phyloP scores from a whole-genome alignment of 805 yeast genomes.

The Sungouiozyma intestinalis region DNA sequence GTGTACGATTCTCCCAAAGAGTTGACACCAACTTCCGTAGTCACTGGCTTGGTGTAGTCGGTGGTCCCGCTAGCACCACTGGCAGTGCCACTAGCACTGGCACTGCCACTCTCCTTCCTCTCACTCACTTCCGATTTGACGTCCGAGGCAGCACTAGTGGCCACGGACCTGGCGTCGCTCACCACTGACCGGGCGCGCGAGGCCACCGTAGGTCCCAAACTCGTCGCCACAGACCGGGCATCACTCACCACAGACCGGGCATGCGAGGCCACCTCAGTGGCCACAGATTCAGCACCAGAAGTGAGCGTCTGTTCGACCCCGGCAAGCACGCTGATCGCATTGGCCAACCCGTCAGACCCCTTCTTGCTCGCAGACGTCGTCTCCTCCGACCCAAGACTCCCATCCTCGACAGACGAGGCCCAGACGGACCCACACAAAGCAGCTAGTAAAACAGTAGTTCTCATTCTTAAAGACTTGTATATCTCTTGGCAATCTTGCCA shows the following conservation, averaged over 20 bases:
- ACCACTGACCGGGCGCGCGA: neutral
- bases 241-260: slow-evolving; percentile 1
- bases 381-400: neutral
- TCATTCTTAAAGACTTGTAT: neutral
- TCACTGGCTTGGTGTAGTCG: slow-evolving; percentile 10
- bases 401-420: neutral
- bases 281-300: slow-evolving; percentile 2
- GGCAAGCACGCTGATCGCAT: neutral
- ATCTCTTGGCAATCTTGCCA: too few relatives aligned
- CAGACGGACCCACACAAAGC: neutral
- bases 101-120: too few relatives aligned
- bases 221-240: slow-evolving; percentile 1
- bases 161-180: neutral
- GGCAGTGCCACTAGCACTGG: neutral
- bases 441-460: neutral
- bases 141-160: slow-evolving; percentile 1
- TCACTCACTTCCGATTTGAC: neutral
- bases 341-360: neutral
- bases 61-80: slow-evolving; percentile 1
- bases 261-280: neutral
- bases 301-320: neutral
- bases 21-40: slow-evolving; percentile 13
- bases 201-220: slow-evolving; percentile 6
- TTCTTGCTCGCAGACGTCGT: neutral
- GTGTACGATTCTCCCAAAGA: slow-evolving; percentile 16